phyloP scores from a whole-genome alignment of 495 filamentous ascomycete genomes.

The Hypoxylon intermedium region DNA sequence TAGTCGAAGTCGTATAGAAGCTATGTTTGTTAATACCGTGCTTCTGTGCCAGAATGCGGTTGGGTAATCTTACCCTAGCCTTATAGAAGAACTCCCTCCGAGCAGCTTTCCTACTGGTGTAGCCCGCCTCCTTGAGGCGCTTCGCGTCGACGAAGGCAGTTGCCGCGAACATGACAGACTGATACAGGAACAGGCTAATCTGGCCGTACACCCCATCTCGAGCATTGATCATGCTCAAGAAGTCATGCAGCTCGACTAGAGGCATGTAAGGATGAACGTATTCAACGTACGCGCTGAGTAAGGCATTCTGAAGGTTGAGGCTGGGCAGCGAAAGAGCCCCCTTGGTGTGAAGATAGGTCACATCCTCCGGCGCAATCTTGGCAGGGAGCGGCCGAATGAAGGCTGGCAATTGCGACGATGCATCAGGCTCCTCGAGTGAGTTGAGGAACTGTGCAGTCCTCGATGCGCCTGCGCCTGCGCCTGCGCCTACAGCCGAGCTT shows the following conservation, averaged over 20 bases:
- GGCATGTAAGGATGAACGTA: slow-evolving; percentile 92
- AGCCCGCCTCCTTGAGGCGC: slow-evolving; percentile 72
- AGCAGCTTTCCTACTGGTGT: slow-evolving; percentile 71
- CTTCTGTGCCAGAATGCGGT: neutral
- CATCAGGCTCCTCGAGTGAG: slow-evolving; percentile 43
- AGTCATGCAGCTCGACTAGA: slow-evolving; percentile 77
- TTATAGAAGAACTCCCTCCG: slow-evolving; percentile 82
- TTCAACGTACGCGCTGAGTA: slow-evolving; percentile 77
- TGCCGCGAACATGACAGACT: slow-evolving; percentile 83
- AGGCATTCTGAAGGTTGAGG: slow-evolving; percentile 69
- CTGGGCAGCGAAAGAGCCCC: slow-evolving; percentile 76
- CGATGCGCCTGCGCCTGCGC: slow-evolving; percentile 16
- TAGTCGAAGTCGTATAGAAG: slow-evolving; percentile 85
- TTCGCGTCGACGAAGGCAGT: slow-evolving; percentile 78
- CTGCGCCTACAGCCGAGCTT: slow-evolving; percentile 21
- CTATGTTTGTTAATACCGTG: slow-evolving; percentile 43
- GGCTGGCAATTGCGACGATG: slow-evolving; percentile 58
- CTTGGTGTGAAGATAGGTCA: slow-evolving; percentile 75
- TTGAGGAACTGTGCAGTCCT: slow-evolving; percentile 43
- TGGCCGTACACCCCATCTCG: slow-evolving; percentile 70
- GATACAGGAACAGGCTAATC: slow-evolving; percentile 79
- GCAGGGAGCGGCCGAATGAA: slow-evolving; percentile 78
- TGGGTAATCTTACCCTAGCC: slow-evolving; percentile 64
- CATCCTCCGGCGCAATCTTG: slow-evolving; percentile 73
- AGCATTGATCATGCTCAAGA: slow-evolving; percentile 68